Evolutionary conservation across 2,329 filamentous ascomycete species (phyloP), one percentile per base, ranked within the genome.

Genomic region (Sphaerostilbella broomeana): DNA sequence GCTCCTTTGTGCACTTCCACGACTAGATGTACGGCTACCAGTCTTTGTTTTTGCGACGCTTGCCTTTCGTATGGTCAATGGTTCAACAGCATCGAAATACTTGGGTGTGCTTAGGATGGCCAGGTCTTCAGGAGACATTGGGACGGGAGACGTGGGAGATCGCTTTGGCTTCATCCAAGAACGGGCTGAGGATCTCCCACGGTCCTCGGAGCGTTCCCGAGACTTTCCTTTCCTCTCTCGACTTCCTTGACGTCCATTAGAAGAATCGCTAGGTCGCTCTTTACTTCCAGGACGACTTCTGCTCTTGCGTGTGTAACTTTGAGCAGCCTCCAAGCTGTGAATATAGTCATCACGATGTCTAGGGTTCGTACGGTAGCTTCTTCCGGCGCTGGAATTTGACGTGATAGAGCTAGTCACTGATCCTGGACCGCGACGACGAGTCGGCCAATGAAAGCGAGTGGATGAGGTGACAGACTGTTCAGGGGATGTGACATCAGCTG

Each of bases 111-210:
- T 75, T 35, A 83, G 61, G 50, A 75, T 81, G 54, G 79, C 77
- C 44, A 86, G 58, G 52, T 95, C 88, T 51, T 95, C 86, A 0
- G 88, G 88, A 3, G 89, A 94, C 89, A 95, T 95, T 3, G 89
- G 87, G 2, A 95, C 75, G 0, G 90, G 90, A 0, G 90, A 95
- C 2, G 87, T 94, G 1, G 90, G 90, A 1, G 90, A 95, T 16
- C 85, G 75, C 62, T 95, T 94, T 13, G 84, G 77, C 54, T 79
- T 83, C 46, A 83, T 64, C 42, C 71, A 87, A 47, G 80, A 82
- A 16, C 81, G 75, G 30, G 75, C 71, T 10, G 73, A 67, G 17
- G 72, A 73, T 46, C 85, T 75, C 15, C 84, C 85, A 42, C 85
- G 79, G 28, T 84, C 82, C 48, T 82, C 76, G 0, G 86, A 87